phyloP scores from a whole-genome alignment of 805 yeast genomes.

The Zygoascus biomembranicola region DNA sequence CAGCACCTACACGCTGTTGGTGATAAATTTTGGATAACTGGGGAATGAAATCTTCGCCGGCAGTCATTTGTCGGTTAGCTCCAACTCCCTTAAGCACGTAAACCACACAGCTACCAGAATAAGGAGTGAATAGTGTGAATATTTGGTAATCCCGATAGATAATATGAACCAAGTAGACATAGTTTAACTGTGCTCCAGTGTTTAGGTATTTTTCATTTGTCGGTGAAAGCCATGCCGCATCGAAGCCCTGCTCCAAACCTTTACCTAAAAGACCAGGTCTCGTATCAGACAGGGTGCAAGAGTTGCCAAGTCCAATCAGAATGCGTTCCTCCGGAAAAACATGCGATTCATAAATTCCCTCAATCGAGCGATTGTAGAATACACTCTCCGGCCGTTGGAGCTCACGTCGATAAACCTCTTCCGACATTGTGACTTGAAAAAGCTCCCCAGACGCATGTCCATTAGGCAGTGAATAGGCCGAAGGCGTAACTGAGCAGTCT shows the following conservation, averaged over 20 bases:
- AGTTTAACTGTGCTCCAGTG: conserved; percentile 31
- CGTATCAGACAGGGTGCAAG: conserved; percentile 59
- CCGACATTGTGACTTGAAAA: conserved; percentile 63
- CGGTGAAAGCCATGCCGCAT: conserved; percentile 39
- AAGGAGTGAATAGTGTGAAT: conserved; percentile 56
- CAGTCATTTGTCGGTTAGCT: conserved; percentile 2
- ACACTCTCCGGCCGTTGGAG: conserved; percentile 49
- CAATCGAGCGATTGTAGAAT: conserved; percentile 50
- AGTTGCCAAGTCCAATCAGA: conserved; percentile 67
- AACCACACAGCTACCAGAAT: conserved; percentile 44
- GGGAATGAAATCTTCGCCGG: conserved; percentile 58
- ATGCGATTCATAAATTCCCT: conserved; percentile 71
- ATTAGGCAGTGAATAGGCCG: conserved; percentile 59
- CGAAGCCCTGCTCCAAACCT: conserved; percentile 81
- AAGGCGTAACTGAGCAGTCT: conserved; percentile 46
- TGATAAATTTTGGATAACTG: conserved; percentile 34
- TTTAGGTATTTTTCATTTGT: conserved; percentile 45
- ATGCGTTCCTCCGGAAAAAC: conserved; percentile 63
- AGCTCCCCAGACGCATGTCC: conserved; percentile 45
- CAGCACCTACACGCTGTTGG: neutral
- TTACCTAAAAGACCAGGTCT: conserved; percentile 77
- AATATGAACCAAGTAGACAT: conserved; percentile 60
- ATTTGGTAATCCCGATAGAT: conserved; percentile 69
- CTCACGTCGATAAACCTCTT: conserved; percentile 50
- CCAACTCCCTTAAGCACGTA: conserved; percentile 59